Evolutionary conservation across 179 eudicot species (phyloP).

Genomic region (Pouteria campechiana): DNA sequence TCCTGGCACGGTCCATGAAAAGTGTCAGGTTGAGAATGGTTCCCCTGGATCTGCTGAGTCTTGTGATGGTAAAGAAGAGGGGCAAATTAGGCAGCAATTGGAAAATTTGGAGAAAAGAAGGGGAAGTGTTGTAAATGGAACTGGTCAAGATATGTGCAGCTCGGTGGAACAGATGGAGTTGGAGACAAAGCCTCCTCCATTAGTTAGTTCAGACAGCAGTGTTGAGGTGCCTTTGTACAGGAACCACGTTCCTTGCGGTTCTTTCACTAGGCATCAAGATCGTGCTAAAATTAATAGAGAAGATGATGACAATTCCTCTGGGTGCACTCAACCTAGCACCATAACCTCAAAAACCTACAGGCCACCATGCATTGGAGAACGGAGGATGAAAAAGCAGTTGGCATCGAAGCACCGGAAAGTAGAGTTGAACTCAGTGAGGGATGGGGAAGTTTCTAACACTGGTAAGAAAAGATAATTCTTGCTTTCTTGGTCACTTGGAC

Average conservation of each 20-base stretch:
- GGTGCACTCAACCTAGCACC: constrained; percentile 33
- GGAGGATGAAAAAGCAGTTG: constrained; percentile 44
- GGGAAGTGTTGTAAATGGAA: constrained; percentile 17
- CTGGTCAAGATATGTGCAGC: constrained; percentile 24
- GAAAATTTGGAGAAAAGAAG: constrained; percentile 20
- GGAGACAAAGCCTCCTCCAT: constrained; percentile 17
- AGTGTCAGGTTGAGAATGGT: constrained; percentile 23
- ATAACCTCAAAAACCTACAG: constrained; percentile 39
- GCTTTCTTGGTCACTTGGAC: neutral
- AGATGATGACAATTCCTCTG: constrained; percentile 78
- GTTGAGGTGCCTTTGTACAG: constrained; percentile 44
- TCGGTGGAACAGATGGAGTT: constrained; percentile 18
- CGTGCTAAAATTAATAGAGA: constrained; percentile 65
- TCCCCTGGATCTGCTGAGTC: constrained; percentile 33
- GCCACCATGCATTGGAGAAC: constrained; percentile 36
- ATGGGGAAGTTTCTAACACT: constrained; percentile 31
- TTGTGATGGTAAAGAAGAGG: constrained; percentile 22
- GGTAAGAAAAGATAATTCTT: constrained; percentile 38
- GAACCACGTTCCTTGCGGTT: constrained; percentile 36
- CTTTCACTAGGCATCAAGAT: constrained; percentile 30
- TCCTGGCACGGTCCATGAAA: too few relatives aligned
- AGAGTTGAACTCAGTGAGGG: constrained; percentile 68
- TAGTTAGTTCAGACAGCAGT: constrained; percentile 26
- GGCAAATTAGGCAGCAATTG: constrained; percentile 17
- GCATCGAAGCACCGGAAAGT: constrained; percentile 74